phyloP scores from a whole-genome alignment of 441 rosid genomes.

The Erysimum cheiri region DNA sequence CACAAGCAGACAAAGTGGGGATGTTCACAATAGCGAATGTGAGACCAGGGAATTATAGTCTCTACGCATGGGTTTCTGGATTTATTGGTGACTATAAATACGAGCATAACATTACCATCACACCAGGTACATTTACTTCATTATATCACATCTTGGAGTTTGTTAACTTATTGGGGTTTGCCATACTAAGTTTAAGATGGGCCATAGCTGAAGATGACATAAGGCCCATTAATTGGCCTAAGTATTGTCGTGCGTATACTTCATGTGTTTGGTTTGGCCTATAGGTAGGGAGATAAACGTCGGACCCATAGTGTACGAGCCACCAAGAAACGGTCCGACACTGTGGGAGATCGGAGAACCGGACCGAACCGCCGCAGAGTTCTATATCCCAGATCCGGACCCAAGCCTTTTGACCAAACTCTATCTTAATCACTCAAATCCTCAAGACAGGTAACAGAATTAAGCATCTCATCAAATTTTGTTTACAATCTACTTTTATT shows the following conservation, averaged over 20 bases:
- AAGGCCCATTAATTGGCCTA: background rate
- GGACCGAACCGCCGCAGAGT: slow-evolving; percentile 71
- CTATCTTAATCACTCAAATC: slow-evolving; percentile 20
- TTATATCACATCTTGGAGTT: background rate
- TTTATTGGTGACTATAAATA: slow-evolving; percentile 60
- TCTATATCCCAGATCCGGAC: slow-evolving; percentile 57
- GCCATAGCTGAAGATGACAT: background rate
- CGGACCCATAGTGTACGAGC: slow-evolving; percentile 49
- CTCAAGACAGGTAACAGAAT: slow-evolving; percentile 45
- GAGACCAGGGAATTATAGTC: slow-evolving; percentile 58
- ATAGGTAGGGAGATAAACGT: slow-evolving; percentile 48
- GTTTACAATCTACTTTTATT: background rate
- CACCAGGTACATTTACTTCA: slow-evolving; percentile 48
- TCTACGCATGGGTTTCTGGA: slow-evolving; percentile 70
- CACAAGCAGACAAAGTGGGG: slow-evolving; percentile 50
- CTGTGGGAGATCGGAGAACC: slow-evolving; percentile 77
- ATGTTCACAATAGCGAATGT: slow-evolving; percentile 54
- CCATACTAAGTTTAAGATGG: background rate
- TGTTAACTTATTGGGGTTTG: background rate
- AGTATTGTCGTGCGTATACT: background rate
- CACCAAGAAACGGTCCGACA: slow-evolving; percentile 69
- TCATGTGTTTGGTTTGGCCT: slow-evolving; percentile 18
- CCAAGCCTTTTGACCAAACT: slow-evolving; percentile 48
- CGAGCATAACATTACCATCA: slow-evolving; percentile 40
- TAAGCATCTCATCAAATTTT: background rate